A percentile compares a stretch with the other conserved stretches of the same genome.
Conservation (phyloP, 345 rosid species). For the Cardamine chenopodiifolia region DNA sequence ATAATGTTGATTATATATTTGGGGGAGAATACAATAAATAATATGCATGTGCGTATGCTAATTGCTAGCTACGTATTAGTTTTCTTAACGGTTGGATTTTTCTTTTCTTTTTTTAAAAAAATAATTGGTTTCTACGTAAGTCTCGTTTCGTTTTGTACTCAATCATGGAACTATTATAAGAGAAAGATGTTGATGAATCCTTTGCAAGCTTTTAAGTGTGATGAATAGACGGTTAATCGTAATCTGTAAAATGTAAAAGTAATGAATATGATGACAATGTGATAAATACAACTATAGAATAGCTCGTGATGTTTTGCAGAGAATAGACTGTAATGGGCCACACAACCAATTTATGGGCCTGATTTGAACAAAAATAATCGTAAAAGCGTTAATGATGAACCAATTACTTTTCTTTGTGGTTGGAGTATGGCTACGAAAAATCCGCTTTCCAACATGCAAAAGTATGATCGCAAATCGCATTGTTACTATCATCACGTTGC, state of each 20-base stretch:
- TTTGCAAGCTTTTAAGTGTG: background rate
- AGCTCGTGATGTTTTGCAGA: no score
- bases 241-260: no score
- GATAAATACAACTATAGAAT: no score
- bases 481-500: slow-evolving; percentile 6
- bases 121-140: background rate
- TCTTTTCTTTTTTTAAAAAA: background rate
- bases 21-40: no score
- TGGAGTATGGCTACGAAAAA: no score
- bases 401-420: background rate
- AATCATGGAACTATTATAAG: background rate
- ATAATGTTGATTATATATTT: no score
- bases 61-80: no score
- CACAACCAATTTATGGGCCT: background rate
- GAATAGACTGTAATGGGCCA: background rate
- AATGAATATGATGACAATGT: no score
- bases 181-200: background rate
- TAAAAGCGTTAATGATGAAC: background rate
- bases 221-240: no score
- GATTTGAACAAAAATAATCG: background rate
- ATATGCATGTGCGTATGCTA: no score
- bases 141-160: background rate
- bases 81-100: background rate
- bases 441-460: background rate
- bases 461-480: background rate